phyloP scores from a whole-genome alignment of 495 filamentous ascomycete genomes.

The Penicillium robsamsonii region DNA sequence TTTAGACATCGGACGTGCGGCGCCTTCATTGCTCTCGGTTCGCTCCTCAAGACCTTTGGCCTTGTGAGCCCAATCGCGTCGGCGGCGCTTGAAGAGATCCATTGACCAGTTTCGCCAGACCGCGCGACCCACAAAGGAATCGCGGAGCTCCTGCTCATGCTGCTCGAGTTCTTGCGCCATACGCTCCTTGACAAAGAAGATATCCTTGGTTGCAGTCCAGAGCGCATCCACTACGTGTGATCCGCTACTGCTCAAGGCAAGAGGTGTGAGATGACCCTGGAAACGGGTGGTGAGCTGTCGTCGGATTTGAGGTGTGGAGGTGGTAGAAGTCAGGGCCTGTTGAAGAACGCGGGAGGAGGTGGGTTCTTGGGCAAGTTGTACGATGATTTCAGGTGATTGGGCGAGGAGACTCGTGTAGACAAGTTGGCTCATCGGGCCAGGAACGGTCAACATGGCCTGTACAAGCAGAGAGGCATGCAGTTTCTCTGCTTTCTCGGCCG shows the following conservation, averaged over 20 bases:
- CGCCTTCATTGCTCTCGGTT: slow-evolving; percentile 19
- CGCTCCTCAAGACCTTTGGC: slow-evolving; percentile 52
- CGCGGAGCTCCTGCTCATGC: slow-evolving; percentile 64
- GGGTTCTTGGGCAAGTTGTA: slow-evolving; percentile 55
- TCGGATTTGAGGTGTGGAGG: slow-evolving; percentile 56
- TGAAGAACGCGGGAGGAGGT: slow-evolving; percentile 70
- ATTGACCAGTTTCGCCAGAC: slow-evolving; percentile 93
- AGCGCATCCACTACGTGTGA: slow-evolving; percentile 78
- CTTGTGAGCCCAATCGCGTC: slow-evolving; percentile 67
- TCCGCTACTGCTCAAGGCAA: slow-evolving; percentile 69
- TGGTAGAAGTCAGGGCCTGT: slow-evolving; percentile 58
- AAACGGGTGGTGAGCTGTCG: slow-evolving; percentile 62
- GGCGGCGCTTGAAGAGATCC: slow-evolving; percentile 72
- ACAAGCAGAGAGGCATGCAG: slow-evolving; percentile 64
- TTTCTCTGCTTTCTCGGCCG: slow-evolving; percentile 39
- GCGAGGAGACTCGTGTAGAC: slow-evolving; percentile 56
- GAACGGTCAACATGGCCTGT: slow-evolving; percentile 61
- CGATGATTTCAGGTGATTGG: slow-evolving; percentile 37
- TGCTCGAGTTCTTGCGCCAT: slow-evolving; percentile 62
- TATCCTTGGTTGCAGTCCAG: slow-evolving; percentile 63
- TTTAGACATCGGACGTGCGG: slow-evolving; percentile 41
- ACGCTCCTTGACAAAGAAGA: slow-evolving; percentile 64
- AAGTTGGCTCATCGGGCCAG: slow-evolving; percentile 55
- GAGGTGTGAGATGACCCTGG: slow-evolving; percentile 54
- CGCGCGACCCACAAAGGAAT: slow-evolving; percentile 71